Percentiles rank a stretch among this genome's conserved stretches.
phyloP scores from a whole-genome alignment of 1,284 basidiomycete species.

The Caloboletus firmus region DNA sequence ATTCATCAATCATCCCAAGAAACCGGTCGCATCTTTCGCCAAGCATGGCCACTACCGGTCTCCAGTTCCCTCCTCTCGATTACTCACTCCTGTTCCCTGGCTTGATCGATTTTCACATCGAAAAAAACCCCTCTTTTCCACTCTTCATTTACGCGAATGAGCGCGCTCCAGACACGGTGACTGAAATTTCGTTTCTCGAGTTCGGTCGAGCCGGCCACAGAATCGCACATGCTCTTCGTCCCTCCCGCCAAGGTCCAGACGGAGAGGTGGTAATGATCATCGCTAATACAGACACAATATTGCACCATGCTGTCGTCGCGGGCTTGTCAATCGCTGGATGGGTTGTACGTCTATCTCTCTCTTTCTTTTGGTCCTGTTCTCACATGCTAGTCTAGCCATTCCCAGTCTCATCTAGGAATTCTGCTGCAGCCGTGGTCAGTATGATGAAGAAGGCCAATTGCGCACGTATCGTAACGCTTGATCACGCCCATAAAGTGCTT shows the following conservation, averaged over 20 bases:
- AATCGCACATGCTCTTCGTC: conserved; percentile 31
- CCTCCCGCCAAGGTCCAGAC: conserved; percentile 25
- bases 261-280: conserved; percentile 36
- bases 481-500: conserved; percentile 2
- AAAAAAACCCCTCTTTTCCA: conserved; percentile 27
- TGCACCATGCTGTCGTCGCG: conserved; percentile 32
- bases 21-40: neutral
- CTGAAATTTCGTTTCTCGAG: conserved; percentile 30
- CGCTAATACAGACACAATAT: conserved; percentile 36
- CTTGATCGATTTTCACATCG: conserved; percentile 34
- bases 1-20: neutral
- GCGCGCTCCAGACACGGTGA: neutral
- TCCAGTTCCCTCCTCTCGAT: conserved; percentile 28
- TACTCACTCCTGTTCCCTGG: conserved; percentile 25
- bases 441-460: conserved; percentile 10
- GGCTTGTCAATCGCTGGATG: conserved; percentile 35
- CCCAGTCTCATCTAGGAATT: conserved; percentile 14
- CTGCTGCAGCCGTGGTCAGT: neutral
- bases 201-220: conserved; percentile 38
- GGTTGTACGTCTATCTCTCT: conserved; percentile 4
- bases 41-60: conserved; percentile 10
- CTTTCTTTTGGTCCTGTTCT: neutral
- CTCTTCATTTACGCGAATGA: conserved; percentile 23
- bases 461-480: conserved; percentile 7
- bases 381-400: conserved; percentile 33